Percentiles rank a stretch among this genome's conserved stretches.
phyloP scores from a whole-genome alignment of 164 flowering plant species.

The Dillenia turbinata region DNA sequence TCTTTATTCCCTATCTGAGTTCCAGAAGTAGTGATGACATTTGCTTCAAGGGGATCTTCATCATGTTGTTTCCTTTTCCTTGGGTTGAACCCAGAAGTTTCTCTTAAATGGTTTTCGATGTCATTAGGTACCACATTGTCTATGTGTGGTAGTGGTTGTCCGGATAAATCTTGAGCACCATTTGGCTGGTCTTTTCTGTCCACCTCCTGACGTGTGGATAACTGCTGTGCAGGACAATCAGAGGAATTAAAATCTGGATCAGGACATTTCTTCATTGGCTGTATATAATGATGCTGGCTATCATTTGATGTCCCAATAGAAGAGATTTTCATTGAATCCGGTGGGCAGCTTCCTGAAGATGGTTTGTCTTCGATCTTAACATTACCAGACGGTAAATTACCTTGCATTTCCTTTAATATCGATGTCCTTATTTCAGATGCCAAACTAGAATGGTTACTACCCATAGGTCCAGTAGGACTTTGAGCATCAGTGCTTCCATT shows the following conservation, averaged over 20 bases:
- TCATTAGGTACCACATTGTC: not conserved
- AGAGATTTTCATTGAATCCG: slow-evolving; percentile 17
- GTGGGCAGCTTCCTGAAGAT: slow-evolving; percentile 14
- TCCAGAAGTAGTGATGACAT: slow-evolving; percentile 22
- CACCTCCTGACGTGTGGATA: slow-evolving; percentile 13
- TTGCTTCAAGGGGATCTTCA: slow-evolving; percentile 20
- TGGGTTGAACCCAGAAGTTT: slow-evolving; percentile 16
- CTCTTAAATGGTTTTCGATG: slow-evolving; percentile 7
- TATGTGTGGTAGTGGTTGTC: slow-evolving; percentile 13
- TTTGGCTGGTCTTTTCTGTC: slow-evolving; percentile 12
- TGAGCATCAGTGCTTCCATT: slow-evolving; percentile 36
- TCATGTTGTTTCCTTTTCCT: slow-evolving; percentile 21
- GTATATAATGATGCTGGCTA: slow-evolving; percentile 13
- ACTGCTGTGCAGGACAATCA: slow-evolving; percentile 16
- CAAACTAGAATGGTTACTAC: slow-evolving; percentile 10
- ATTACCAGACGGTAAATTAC: slow-evolving; percentile 10
- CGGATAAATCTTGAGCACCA: slow-evolving; percentile 20
- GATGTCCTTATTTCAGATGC: slow-evolving; percentile 18
- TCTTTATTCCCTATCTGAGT: slow-evolving; percentile 16
- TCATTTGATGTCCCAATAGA: slow-evolving; percentile 17
- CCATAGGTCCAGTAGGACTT: slow-evolving; percentile 18
- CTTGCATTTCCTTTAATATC: slow-evolving; percentile 20
- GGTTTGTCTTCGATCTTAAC: slow-evolving; percentile 20
- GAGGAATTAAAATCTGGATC: slow-evolving; percentile 9
- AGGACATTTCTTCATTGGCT: slow-evolving; percentile 17